Evolutionary conservation across 768 basidiomycete species (phyloP).

Genomic region (Rubroboletus satanas): DNA sequence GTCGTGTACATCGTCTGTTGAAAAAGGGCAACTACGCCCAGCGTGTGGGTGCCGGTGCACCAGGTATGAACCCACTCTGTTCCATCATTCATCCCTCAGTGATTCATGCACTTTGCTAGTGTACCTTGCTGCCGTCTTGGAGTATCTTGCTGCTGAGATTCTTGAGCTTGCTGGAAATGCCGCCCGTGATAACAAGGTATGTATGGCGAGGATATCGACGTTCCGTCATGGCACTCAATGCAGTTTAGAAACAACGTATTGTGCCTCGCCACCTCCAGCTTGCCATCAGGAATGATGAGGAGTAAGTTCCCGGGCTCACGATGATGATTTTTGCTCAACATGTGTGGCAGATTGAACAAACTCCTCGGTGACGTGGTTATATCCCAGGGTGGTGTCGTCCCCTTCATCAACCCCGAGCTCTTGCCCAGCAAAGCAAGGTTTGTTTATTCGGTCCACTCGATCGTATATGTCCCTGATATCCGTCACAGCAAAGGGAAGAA

Average conservation of each 20-base stretch:
- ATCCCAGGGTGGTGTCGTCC: slow-evolving; percentile 86
- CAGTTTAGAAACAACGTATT: slow-evolving; percentile 77
- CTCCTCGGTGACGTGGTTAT: slow-evolving; percentile 85
- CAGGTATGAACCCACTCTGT: slow-evolving; percentile 41
- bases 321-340: neutral
- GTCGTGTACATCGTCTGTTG: slow-evolving; percentile 87
- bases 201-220: neutral
- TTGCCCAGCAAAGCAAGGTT: slow-evolving; percentile 32
- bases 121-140: slow-evolving; percentile 87
- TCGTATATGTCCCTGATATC: slow-evolving; percentile 1
- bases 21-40: slow-evolving; percentile 87
- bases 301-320: slow-evolving; percentile 39
- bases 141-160: slow-evolving; percentile 91
- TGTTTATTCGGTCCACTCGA: neutral
- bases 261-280: slow-evolving; percentile 90
- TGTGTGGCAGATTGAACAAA: slow-evolving; percentile 54
- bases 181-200: slow-evolving; percentile 38
- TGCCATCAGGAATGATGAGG: slow-evolving; percentile 89
- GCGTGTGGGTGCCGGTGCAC: slow-evolving; percentile 86
- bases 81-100: slow-evolving; percentile 8
- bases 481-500: slow-evolving; percentile 33
- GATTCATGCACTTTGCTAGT: slow-evolving; percentile 39
- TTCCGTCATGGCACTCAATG: neutral
- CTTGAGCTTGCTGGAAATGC: slow-evolving; percentile 89
- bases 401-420: slow-evolving; percentile 52